These are phyloP conservation scores for Hymenoscyphus scutula DNA, from an alignment of 2,329 filamentous ascomycete genomes.

Conservation along the genomic window DNA sequence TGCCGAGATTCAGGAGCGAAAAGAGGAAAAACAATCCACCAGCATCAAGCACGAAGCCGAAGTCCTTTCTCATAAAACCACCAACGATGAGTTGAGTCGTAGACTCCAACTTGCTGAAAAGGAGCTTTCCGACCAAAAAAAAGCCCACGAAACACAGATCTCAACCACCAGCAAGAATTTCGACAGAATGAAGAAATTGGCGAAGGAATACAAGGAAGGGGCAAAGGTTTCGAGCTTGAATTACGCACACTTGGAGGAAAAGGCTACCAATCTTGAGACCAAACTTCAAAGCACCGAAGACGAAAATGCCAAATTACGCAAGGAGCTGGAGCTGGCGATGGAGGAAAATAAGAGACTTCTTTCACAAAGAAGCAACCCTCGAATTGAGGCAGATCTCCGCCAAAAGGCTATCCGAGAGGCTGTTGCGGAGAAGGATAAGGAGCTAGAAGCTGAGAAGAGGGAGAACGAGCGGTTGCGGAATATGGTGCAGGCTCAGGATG, in stretches of 20 bases:
- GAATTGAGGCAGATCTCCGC: not conserved
- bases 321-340: not conserved
- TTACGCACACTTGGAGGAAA: not conserved
- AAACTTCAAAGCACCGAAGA: not conserved
- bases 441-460: not conserved
- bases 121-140: not conserved
- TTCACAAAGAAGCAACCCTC: not conserved
- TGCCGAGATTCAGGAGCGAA: not conserved
- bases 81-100: not conserved
- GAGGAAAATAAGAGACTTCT: not conserved
- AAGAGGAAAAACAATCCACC: not conserved
- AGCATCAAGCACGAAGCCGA: not conserved
- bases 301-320: not conserved
- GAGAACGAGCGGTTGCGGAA: not conserved
- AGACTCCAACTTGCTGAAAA: not conserved
- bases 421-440: not conserved
- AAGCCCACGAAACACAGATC: not conserved
- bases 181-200: not conserved
- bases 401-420: not conserved
- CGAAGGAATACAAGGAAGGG: not conserved
- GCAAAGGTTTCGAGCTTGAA: not conserved
- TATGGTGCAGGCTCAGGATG: not conserved
- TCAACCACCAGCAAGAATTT: not conserved
- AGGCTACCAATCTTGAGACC: not conserved
- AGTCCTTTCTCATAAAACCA: not conserved